Base-by-base conservation (phyloP, 1,284 basidiomycete species). In the Austroboletus niveus region DNA sequence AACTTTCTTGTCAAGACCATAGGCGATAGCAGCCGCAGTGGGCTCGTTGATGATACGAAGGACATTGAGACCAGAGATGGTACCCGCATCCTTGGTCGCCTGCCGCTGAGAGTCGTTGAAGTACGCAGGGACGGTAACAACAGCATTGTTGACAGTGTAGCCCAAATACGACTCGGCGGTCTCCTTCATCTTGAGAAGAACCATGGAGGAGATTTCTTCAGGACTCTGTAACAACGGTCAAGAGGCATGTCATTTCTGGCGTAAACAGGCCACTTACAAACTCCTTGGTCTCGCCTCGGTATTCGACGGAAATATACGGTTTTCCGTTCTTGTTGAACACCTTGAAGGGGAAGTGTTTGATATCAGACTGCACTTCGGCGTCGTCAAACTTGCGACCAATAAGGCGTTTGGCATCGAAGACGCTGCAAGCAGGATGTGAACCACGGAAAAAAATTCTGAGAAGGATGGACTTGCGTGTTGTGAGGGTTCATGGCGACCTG, bases 61-160 rank as follows among this genome's bases (percentile, higher is more conserved):
- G 56, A 96, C 89, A 72, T 94, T 93, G 61, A 96, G 76, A 54
- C 94, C 94, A 9, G 92, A 80, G 61, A 96, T 96, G 57, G 85
- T 81, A 68, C 93, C 93, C 39, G 93, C 93, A 64, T 96, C 94
- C 79, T 96, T 96, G 63, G 93, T 96, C 20, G 94, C 94, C 71
- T 95, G 93, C 68, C 94, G 89, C 72, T 96, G 93, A 11, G 94
- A 94, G 77, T 96, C 94, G 73, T 96, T 96, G 84, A 98, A 98
- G 82, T 98, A 97, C 49, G 94, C 93, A 45, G 94, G 94, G 57
- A 96, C 93, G 55, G 92, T 94, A 69, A 97, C 87, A 63, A 97
- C 94, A 57, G 96, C 96, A 69, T 95, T 91, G 69, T 74, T 85
- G 70, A 96, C 79, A 58, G 78, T 83, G 50, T 73, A 75, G 57